phyloP scores from a whole-genome alignment of 768 basidiomycete genomes.

The Botryobasidium botryosum region DNA sequence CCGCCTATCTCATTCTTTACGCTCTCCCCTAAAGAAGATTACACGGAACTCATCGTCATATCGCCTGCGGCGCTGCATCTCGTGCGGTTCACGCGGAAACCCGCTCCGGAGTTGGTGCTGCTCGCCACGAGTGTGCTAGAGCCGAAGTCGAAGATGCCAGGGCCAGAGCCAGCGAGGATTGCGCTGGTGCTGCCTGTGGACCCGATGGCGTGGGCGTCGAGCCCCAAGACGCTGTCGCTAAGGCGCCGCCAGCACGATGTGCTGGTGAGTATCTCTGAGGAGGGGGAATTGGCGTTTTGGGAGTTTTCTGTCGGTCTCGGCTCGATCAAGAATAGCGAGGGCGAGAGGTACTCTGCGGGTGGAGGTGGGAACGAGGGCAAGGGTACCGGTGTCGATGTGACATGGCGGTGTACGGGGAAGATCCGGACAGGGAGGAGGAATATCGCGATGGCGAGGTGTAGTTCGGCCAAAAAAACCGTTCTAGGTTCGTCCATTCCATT shows the following conservation, averaged over 20 bases:
- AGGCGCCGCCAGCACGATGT: constrained; percentile 41
- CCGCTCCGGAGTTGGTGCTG: too few relatives aligned
- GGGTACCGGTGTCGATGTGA: too few relatives aligned
- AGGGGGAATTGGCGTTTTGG: constrained; percentile 83
- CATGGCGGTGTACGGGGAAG: constrained; percentile 53
- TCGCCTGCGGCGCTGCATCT: constrained; percentile 3
- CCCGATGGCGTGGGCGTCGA: constrained; percentile 64
- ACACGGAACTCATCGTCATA: too few relatives aligned
- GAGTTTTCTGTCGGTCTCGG: constrained; percentile 10
- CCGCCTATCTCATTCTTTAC: too few relatives aligned
- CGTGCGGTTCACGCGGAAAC: too few relatives aligned
- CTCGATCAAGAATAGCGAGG: neutral
- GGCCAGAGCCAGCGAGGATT: too few relatives aligned
- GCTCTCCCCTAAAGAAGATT: neutral
- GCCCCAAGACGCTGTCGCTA: constrained; percentile 1
- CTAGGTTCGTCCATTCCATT: constrained; percentile 38
- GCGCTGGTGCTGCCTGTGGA: constrained; percentile 60
- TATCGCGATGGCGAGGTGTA: constrained; percentile 63
- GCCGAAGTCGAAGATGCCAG: too few relatives aligned
- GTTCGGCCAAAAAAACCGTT: constrained; percentile 82
- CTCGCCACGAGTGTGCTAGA: too few relatives aligned
- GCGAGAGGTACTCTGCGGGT: neutral
- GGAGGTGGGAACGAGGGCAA: constrained; percentile 2
- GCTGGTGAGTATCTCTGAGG: constrained; percentile 56
- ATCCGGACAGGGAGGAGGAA: constrained; percentile 53